Base-by-base conservation (phyloP, 1,139 yeast species). In the Sugiyamaella pinicola region DNA sequence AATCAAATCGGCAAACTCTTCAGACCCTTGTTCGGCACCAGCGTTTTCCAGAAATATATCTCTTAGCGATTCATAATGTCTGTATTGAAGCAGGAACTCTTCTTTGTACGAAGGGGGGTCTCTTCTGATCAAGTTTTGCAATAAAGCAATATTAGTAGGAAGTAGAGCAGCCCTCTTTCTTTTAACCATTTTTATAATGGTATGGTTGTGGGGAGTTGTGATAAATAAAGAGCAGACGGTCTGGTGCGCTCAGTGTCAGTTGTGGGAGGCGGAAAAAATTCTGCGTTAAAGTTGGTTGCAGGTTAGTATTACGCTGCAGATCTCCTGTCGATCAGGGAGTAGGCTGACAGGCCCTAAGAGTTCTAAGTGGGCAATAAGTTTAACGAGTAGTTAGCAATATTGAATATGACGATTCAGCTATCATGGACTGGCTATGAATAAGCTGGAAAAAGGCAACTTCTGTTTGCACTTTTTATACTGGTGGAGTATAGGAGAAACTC, bases 101-200 rank as follows among this genome's bases (percentile, higher is more conserved):
- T 95, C 99, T 59, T 83, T 82, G 69, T 93, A 95, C 0, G 98
- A 89, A 55, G 58, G 58, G n/a, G 99, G 98, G 67, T 93, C 99
- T 63, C 97, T 78, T 66, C 91, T 85, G 10, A 93, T 96, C 55
- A 93, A 79, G 68, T 95, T 93, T 73, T 95, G 99, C 58, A 93
- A 74, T 57, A 91, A 74, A 47, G 95, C 91, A 66, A 93, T 87
- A 71, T 93, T 93, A 24, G 91, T 87, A 17, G 97, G 98, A 67
- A 91, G 75, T 52, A 89, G 78, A 49, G 96, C 96, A 39, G 96
- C 95, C 79, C 96, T 86, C 74, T 89, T 85, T 69, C 84, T 80
- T 73, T 85, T 87, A 40, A 81, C 96, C 97, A 90, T 91, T 49
- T 51, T 42, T 21, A 17, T 3, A 18, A 12, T 24, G 28, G 28